Percentiles rank a stretch among this genome's conserved stretches.
These are phyloP conservation scores for button mushroom (Agaricus bisporus) DNA, from an alignment of 768 basidiomycete genomes.

Conservation along the genomic window DNA sequence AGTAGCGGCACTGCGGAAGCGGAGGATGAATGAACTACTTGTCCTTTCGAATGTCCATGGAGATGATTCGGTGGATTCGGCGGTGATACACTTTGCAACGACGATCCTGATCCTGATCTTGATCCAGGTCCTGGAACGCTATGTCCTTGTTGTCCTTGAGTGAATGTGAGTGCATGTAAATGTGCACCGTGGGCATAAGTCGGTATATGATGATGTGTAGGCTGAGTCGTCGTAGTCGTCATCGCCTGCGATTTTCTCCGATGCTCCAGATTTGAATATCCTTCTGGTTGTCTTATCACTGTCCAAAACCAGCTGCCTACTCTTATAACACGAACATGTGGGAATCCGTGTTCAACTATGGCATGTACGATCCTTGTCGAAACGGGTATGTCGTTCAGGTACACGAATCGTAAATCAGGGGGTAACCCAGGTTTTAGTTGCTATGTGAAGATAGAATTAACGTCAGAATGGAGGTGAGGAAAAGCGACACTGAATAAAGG, in stretches of 20 bases:
- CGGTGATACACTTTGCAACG: no score
- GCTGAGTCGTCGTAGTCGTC: not conserved
- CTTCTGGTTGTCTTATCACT: slow-evolving; percentile 23
- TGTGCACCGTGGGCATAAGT: slow-evolving; percentile 9
- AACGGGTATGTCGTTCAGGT: slow-evolving; percentile 43
- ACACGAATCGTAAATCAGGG: slow-evolving; percentile 45
- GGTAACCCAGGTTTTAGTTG: slow-evolving; percentile 59
- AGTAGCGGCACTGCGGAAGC: not conserved
- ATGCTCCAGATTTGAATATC: slow-evolving; percentile 2
- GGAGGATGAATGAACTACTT: not conserved
- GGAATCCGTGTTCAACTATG: slow-evolving; percentile 56
- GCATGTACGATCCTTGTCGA: slow-evolving; percentile 26
- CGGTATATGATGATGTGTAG: slow-evolving; percentile 4
- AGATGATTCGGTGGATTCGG: not conserved
- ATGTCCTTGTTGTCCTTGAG: not conserved
- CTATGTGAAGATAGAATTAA: slow-evolving; percentile 21
- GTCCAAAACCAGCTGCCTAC: slow-evolving; percentile 52
- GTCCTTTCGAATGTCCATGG: not conserved
- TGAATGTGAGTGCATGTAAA: slow-evolving; percentile 1
- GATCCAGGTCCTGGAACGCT: no score
- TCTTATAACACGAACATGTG: slow-evolving; percentile 50
- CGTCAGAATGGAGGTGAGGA: not conserved
- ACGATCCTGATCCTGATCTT: no score
- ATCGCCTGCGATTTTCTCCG: not conserved
- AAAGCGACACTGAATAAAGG: not conserved